A percentile compares a stretch with the other conserved stretches of the same genome.
Conservation (phyloP, 257 asterid genomes). For the Solanum rostratum region DNA sequence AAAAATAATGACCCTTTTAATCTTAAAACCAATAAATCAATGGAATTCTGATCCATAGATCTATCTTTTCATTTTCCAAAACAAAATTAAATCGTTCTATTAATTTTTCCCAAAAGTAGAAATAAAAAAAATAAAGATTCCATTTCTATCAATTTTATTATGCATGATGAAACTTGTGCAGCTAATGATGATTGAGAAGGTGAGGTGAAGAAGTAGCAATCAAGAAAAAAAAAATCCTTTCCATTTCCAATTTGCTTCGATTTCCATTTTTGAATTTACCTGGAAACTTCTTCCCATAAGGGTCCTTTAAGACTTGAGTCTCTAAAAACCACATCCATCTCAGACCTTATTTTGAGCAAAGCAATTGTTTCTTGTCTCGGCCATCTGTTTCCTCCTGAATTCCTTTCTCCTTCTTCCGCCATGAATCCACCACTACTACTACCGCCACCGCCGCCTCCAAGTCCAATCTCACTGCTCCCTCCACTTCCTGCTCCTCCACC, state of each 20-base stretch:
- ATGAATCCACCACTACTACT: background rate
- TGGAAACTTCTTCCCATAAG: conserved; percentile 94
- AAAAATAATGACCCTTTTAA: conserved; percentile 17
- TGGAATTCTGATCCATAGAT: conserved; percentile 24
- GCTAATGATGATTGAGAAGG: background rate
- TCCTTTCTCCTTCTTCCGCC: conserved; percentile 42
- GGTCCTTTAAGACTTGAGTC: conserved; percentile 95
- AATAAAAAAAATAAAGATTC: background rate
- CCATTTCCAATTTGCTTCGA: background rate
- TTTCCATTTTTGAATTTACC: conserved; percentile 20
- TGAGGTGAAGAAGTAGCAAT: background rate
- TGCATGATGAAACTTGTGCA: background rate
- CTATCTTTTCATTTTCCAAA: conserved; percentile 3
- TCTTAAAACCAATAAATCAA: conserved; percentile 8
- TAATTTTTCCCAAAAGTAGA: background rate
- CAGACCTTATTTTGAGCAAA: conserved; percentile 71
- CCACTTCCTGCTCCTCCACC: conserved; percentile 40
- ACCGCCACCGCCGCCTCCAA: conserved; percentile 3
- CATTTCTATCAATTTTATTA: background rate
- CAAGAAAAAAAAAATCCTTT: background rate
- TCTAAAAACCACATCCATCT: conserved; percentile 69
- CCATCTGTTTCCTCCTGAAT: conserved; percentile 77
- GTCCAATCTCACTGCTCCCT: conserved; percentile 50
- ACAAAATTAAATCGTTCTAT: background rate
- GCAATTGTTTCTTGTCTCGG: conserved; percentile 92